Evolutionary conservation across 2,329 filamentous ascomycete species (phyloP), one percentile per base, ranked within the genome.

Genomic region (Blastomyces percursus): DNA sequence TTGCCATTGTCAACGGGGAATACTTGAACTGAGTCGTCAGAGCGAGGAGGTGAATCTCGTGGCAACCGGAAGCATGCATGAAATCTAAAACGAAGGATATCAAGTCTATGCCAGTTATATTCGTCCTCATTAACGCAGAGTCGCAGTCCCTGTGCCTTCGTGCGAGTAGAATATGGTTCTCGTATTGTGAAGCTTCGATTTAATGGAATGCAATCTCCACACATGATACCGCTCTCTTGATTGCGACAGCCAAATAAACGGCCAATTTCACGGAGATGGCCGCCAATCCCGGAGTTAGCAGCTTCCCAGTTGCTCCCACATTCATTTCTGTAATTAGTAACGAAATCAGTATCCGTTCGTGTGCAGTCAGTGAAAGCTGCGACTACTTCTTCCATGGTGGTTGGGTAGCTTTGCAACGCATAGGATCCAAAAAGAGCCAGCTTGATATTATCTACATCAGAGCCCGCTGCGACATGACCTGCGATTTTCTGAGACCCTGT

Each of bases 381-480:
- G 4, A 91, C 89, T 0, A 97, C 88, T 71, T 97, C 93, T 73
- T 97, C 93, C 51, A 99, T 84, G 69, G 84, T 88, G 2, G 88
- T 83, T 2, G 94, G 94, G 72, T 96, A 97, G 73, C 90, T 95
- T 71, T 96, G 91, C 65, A 97, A 79, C 69, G 87, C 88, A 71
- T 96, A 92, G 2, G 93, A 96, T 16, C 94, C 94, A 72, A 96
- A 97, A 61, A 97, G 88, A 35, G 88, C 92, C 61, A 97, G 79
- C 63, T 91, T 87, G 64, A 96, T 76, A 65, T 89, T 84, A n/a
- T 86, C 89, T 38, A 81, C 78, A 24, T 75, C 82, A 30, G 88
- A 89, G 32, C 91, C 91, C n/a, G 95, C 79, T 5, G 92, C 91
- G 2, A 91, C 90, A 73, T 96, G 91, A 16, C 86, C 90, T 24